Conservation (phyloP, 78 protist genomes). For the Paulinella micropora region DNA sequence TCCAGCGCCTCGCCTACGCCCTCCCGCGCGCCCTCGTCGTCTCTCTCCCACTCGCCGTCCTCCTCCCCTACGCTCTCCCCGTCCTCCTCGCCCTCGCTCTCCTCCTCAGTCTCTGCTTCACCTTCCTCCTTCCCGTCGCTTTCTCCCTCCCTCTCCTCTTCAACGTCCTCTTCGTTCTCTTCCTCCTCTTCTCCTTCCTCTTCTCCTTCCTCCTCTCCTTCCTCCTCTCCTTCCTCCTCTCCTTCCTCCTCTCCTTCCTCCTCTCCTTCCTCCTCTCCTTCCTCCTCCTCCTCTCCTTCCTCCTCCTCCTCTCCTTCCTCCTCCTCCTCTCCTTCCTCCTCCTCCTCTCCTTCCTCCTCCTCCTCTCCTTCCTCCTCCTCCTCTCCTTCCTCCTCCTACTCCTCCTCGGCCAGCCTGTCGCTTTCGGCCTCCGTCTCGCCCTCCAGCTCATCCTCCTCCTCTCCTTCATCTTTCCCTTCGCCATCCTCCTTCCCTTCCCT, state of each 20-base stretch:
- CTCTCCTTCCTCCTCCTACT: background rate
- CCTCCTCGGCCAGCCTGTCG: background rate
- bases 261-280: background rate
- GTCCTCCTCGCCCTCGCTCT: background rate
- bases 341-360: background rate
- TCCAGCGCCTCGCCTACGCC: background rate
- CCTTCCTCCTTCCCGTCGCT: background rate
- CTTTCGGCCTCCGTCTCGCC: background rate
- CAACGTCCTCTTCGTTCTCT: background rate
- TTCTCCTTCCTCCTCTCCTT: background rate
- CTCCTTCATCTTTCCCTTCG: too few species aligned
- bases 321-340: constrained; percentile 1
- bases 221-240: background rate
- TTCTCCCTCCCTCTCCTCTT: background rate
- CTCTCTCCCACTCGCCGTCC: background rate
- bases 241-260: background rate
- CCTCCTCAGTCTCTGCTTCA: background rate
- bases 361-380: background rate
- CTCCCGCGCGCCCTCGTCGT: background rate
- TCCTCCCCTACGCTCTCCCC: background rate
- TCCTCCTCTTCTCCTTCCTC: background rate
- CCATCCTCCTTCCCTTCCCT: background rate
- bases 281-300: constrained; percentile 7
- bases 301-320: background rate
- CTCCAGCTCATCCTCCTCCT: background rate